Evolutionary conservation across 306 rosid genomes (phyloP), one percentile per base, ranked within the genome.

Genomic region (Mimosa bimucronata): DNA sequence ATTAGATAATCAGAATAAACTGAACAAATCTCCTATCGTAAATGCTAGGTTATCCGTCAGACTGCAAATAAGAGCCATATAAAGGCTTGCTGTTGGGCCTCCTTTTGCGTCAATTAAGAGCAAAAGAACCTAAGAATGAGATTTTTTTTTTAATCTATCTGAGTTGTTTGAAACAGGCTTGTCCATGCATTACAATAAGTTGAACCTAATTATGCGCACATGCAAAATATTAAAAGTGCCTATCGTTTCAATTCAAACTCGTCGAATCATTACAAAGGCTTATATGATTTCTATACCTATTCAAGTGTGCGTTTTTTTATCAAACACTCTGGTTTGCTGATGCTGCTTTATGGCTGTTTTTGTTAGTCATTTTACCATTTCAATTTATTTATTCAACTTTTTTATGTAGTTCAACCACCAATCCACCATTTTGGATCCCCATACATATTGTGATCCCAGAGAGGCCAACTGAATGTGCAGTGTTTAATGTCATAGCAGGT

Each of bases 351-450:
- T 77, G 73, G 34, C 45, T 65, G 60, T 73, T 71, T 80, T 34
- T 73, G 30, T 44, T 61, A 48, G 64, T 40, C 73, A 45, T 61
- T 81, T 37, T 71, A 48, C 60, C 61, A 83, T 74, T 78, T 5
- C 45, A 78, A 29, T 78, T 44, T 69, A n/a, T 34, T 80, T 45
- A 77, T 73, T 41, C 14, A 55, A 82, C 73, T 40, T 23, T 69
- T 23, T 42, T 11, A n/a, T 71, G 80, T 62, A 94, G 98, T 83
- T 92, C 97, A 73, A 90, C 85, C 73, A 87, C 88, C 53, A 92
- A 83, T 75, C 85, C 97, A 64, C 92, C 97, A 77, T 94, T 94
- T 91, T 94, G 98, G 98, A 94, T 91, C 83, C 98, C 98, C 48
- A 86, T 94, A 79, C 95, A 92, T 72, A 88, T 91, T 73, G 95